Evolutionary conservation across 331 rosid genomes (phyloP).

Genomic region (Malus hybrid): DNA sequence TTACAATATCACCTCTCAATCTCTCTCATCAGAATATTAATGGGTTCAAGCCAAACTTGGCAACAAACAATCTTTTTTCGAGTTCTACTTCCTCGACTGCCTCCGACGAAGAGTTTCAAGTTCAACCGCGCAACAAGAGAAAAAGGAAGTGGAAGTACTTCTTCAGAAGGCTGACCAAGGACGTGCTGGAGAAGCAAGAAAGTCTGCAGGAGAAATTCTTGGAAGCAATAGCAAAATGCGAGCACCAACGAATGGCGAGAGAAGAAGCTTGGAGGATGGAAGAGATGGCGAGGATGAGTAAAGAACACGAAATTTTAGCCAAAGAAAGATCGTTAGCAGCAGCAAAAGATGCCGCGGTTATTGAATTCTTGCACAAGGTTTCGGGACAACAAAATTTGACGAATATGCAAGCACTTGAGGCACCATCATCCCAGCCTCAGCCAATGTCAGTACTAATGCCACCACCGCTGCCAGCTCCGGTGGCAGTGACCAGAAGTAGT

Average conservation of each 20-base stretch:
- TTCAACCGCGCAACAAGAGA: constrained; percentile 37
- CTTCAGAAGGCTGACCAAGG: constrained; percentile 48
- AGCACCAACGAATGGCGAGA: constrained; percentile 39
- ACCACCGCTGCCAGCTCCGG: background rate
- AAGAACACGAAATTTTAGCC: constrained; percentile 54
- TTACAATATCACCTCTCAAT: background rate
- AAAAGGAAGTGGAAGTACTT: constrained; percentile 81
- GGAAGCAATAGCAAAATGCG: constrained; percentile 61
- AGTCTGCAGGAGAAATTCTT: constrained; percentile 66
- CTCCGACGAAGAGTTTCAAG: constrained; percentile 63
- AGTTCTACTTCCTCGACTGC: constrained; percentile 71
- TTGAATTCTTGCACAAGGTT: constrained; percentile 52
- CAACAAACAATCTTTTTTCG: constrained; percentile 27
- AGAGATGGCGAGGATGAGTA: constrained; percentile 57
- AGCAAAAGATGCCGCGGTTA: constrained; percentile 64
- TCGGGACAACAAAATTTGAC: constrained; percentile 16
- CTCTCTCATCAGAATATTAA: background rate
- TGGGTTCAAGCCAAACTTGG: background rate
- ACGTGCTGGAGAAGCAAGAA: constrained; percentile 73
- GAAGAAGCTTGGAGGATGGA: constrained; percentile 70
- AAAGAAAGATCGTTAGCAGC: constrained; percentile 68
- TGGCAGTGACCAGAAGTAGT: background rate
- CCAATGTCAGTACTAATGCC: background rate
- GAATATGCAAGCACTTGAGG: background rate
- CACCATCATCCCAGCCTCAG: background rate